Evolutionary conservation across 306 rosid genomes (phyloP).

Genomic region (Lathyrus tuberosus): DNA sequence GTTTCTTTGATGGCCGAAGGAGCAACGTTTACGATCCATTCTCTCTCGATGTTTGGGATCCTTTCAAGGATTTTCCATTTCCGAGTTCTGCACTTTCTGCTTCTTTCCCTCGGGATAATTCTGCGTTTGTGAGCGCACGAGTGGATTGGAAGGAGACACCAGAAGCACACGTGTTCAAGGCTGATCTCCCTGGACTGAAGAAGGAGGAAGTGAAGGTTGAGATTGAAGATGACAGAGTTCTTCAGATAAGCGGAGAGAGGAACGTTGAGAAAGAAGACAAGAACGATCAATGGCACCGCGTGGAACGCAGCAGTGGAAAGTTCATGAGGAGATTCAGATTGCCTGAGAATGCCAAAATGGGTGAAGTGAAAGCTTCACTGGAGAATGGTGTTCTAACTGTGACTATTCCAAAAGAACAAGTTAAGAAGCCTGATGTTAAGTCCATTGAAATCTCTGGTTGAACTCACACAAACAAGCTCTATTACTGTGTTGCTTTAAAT

Average conservation of each 20-base stretch:
- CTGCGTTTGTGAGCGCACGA: not conserved
- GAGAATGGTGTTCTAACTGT: slow-evolving; percentile 54
- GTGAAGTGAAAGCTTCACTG: slow-evolving; percentile 42
- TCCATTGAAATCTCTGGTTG: slow-evolving; percentile 41
- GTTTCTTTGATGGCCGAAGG: not conserved
- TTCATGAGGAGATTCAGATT: not conserved
- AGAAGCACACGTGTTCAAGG: slow-evolving; percentile 4
- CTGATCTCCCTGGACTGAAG: not conserved
- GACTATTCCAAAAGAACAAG: slow-evolving; percentile 41
- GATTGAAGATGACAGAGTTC: not conserved
- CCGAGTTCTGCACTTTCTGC: not conserved
- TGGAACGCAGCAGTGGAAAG: not conserved
- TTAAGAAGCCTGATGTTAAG: slow-evolving; percentile 40
- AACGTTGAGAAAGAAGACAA: not conserved
- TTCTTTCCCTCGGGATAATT: not conserved
- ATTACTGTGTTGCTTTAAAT: not conserved
- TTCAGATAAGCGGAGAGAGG: slow-evolving; percentile 11
- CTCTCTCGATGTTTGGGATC: not conserved
- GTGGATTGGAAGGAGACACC: slow-evolving; percentile 8
- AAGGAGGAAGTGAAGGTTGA: slow-evolving; percentile 2
- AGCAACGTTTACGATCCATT: not conserved
- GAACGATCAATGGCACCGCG: not conserved
- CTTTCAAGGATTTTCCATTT: not conserved
- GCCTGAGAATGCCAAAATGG: slow-evolving; percentile 21
- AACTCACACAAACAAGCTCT: not conserved